Base-by-base conservation (phyloP, 2,329 filamentous ascomycete species). In the Mycocentrospora acerina region DNA sequence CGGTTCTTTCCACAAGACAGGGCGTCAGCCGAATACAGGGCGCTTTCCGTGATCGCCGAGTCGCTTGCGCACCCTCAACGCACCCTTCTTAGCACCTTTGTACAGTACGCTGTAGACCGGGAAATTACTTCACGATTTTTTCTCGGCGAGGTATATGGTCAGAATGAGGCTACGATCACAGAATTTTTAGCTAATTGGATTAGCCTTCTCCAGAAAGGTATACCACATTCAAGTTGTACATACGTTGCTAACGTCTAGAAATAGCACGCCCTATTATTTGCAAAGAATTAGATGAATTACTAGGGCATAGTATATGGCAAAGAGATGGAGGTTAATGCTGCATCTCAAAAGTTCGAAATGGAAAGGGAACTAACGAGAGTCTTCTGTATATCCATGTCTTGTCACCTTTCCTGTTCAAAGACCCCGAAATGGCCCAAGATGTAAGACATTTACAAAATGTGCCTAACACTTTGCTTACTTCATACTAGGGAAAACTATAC, bases 301-400 rank as follows among this genome's bases (percentile, higher is more conserved):
- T 39, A 17, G 37, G 31, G 19, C 37, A 29, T 26, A 42, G 28
- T 13, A 38, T 51, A 39, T 44, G 44, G 47, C 37, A 32, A 33
- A 47, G 47, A 47, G 44, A 51, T 42, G 40, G 29, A 36, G 47
- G 40, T n/a, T 16, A 25, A 37, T 47, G 47, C 32, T 51, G 40
- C 40, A 29, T 47, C 35, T 50, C 43, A 13, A 40, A 37, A 22
- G 35, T 13, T 9, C 8, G n/a, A n/a, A n/a, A 42, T 11, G 28
- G 22, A 39, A 38, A 41, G 24, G 17, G 12, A 16, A 12, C 32
- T 29, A 24, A 33, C 25, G 34, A 24, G n/a, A 27, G 26, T 18
- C 31, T 36, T 24, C n/a, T 49, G 10, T 14, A 34, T 38, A 30
- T 35, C 15, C 39, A 46, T 19, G 19, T 49, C n/a, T 35, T 49